These are phyloP conservation scores for Trametes punicea DNA, from an alignment of 768 basidiomycete species.

Conservation along the genomic window DNA sequence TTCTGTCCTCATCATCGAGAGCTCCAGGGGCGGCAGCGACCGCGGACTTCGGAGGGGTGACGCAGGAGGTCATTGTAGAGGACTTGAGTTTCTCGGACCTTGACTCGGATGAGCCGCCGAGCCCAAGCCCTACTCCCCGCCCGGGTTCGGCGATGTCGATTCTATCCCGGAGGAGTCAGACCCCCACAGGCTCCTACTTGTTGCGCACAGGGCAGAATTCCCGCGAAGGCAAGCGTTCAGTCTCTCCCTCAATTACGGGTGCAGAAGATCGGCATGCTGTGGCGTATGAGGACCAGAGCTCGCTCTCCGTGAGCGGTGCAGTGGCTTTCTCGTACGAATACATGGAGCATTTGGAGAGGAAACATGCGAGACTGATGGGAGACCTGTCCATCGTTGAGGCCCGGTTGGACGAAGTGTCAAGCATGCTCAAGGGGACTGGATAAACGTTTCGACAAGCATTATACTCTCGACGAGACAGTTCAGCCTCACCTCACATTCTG, in stretches of 20 bases:
- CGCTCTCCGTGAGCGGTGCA: slow-evolving; percentile 1
- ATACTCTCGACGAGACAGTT: no score
- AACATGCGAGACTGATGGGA: slow-evolving; percentile 23
- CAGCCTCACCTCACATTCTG: no score
- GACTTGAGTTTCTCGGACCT: slow-evolving; percentile 43
- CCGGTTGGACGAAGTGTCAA: slow-evolving; percentile 21
- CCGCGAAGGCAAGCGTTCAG: slow-evolving; percentile 5
- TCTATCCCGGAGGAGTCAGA: slow-evolving; percentile 58
- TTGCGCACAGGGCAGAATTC: slow-evolving; percentile 6
- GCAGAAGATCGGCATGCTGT: background rate
- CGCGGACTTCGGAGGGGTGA: slow-evolving; percentile 5
- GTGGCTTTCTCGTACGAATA: slow-evolving; percentile 11
- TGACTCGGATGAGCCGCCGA: slow-evolving; percentile 70
- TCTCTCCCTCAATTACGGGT: slow-evolving; percentile 5
- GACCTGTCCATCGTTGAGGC: slow-evolving; percentile 24
- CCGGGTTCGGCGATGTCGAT: slow-evolving; percentile 75
- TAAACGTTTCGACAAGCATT: no score
- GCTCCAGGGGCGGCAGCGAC: background rate
- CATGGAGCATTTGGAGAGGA: slow-evolving; percentile 23
- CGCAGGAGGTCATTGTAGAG: slow-evolving; percentile 16
- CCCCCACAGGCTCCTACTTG: slow-evolving; percentile 43
- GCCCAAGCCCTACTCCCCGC: slow-evolving; percentile 69
- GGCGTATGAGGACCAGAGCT: slow-evolving; percentile 5
- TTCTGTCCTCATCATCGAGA: slow-evolving; percentile 13
- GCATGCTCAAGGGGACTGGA: slow-evolving; percentile 3